Base-by-base conservation (phyloP, 108 stramenopile species). In the Skeletonema menzelii region DNA sequence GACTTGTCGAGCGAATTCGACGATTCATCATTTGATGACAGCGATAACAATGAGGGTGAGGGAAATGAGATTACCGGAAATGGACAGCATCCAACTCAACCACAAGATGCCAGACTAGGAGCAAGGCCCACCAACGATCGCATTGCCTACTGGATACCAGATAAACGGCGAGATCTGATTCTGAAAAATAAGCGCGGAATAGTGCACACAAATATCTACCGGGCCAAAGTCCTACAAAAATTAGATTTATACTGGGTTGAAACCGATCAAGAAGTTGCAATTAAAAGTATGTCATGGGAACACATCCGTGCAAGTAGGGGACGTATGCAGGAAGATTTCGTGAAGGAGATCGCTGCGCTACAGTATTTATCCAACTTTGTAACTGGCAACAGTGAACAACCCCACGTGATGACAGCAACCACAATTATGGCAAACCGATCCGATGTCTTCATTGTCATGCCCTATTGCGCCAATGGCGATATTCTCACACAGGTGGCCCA, bases 381-480 rank as follows among this genome's bases (percentile, higher is more conserved):
- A 2, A 22, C 8, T 22, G 22, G n/a, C 2, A 22, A 53, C 22
- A 53, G 24, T 22, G 22, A 17, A 1, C 66, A 72, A 27, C 34
- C 49, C 1, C 77, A 79, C 37, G 67, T 79, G 22, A 56, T 79
- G 37, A 69, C 67, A 8, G 67, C 67, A n/a, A 67, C 73, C 59
- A 73, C 63, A 12, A 67, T 82, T 64, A 77, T 82, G 76, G 72
- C 47, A 34, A 60, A 72, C 57, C 42, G 72, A 46, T 28, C 60
- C 27, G 40, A 72, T 35, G 35, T 82, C 26, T 82, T 65, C 34
- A 60, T 72, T 26, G 80, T 82, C 24, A 73, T 77, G 80, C 80
- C 80, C 14, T 82, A 76, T 55, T 82, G 80, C 44, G 34, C 37
- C 8, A 70, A 70, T 11, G 80, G 80, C 10, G 80, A 82, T 44